A percentile compares a stretch with the other conserved stretches of the same genome.
phyloP scores from a whole-genome alignment of 2,329 filamentous ascomycete species.

The Aureobasidium musti region DNA sequence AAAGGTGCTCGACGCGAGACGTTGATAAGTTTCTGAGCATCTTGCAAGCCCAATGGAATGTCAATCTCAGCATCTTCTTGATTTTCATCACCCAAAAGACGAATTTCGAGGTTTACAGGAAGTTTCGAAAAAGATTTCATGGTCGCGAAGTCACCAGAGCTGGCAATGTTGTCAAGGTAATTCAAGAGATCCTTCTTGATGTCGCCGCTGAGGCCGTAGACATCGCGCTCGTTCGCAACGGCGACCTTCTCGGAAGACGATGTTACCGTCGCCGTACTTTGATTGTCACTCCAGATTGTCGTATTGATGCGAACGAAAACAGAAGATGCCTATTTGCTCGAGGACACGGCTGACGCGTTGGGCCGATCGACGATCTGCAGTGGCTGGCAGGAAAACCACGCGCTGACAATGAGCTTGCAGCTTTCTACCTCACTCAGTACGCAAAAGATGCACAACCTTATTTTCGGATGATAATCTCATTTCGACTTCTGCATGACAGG shows the following conservation, averaged over 20 bases:
- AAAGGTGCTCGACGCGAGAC: slow-evolving; percentile 38
- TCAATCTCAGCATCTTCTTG: not conserved
- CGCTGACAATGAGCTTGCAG: not conserved
- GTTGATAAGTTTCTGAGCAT: slow-evolving; percentile 31
- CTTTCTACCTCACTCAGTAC: not conserved
- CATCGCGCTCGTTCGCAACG: not conserved
- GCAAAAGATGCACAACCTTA: not conserved
- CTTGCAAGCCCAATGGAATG: slow-evolving; percentile 26
- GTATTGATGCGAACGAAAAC: not conserved
- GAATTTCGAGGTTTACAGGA: not conserved
- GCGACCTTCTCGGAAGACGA: not conserved
- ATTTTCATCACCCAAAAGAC: not conserved
- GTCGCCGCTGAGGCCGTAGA: not conserved
- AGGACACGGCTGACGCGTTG: not conserved
- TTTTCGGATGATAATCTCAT: not conserved
- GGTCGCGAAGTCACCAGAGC: slow-evolving; percentile 6
- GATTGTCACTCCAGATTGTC: not conserved
- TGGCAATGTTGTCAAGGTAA: slow-evolving; percentile 11
- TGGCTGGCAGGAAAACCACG: slow-evolving; percentile 11
- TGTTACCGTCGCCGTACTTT: not conserved
- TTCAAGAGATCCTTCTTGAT: slow-evolving; percentile 6
- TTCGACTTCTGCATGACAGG: no score
- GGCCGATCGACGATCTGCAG: not conserved
- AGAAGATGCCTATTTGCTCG: not conserved
- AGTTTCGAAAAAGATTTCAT: not conserved